phyloP scores from a whole-genome alignment of 768 basidiomycete species.

The Pleurotus cornucopiae region DNA sequence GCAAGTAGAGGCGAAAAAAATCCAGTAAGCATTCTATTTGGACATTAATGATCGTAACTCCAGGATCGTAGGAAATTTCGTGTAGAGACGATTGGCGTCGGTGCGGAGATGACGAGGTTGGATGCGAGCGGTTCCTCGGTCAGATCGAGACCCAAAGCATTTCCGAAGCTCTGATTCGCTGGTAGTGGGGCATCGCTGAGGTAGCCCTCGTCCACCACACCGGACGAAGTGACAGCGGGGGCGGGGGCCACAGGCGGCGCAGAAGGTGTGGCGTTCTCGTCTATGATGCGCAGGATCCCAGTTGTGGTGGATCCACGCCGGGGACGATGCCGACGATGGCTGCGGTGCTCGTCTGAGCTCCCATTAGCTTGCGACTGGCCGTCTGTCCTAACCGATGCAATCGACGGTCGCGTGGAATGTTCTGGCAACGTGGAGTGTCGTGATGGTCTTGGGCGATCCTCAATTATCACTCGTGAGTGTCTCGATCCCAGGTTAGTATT shows the following conservation, averaged over 20 bases:
- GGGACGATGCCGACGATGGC: not conserved
- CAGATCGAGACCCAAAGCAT: conserved; percentile 5
- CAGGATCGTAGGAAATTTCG: conserved; percentile 26
- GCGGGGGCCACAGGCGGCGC: not conserved
- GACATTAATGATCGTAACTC: conserved; percentile 17
- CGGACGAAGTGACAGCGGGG: not conserved
- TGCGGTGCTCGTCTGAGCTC: not conserved
- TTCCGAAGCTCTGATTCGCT: not conserved
- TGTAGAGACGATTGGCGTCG: conserved; percentile 26
- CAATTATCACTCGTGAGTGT: conserved; percentile 6
- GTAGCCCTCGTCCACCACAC: conserved; percentile 3
- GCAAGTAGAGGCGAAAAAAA: not conserved
- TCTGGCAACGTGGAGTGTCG: conserved; percentile 1
- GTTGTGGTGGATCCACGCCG: not conserved
- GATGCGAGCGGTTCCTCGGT: conserved; percentile 5
- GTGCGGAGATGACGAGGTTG: conserved; percentile 22
- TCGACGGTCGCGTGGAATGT: not conserved
- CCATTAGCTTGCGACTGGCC: not conserved
- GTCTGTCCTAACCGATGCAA: not conserved
- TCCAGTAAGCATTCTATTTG: not conserved
- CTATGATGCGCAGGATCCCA: not conserved
- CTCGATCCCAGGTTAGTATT: not conserved
- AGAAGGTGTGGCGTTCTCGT: not conserved
- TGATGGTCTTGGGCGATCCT: conserved; percentile 4
- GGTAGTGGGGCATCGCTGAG: conserved; percentile 1